Percentiles rank a stretch among this genome's conserved stretches.
These are phyloP conservation scores for Margaritispora aquatica DNA, from an alignment of 495 filamentous ascomycete species.

Conservation along the genomic window DNA sequence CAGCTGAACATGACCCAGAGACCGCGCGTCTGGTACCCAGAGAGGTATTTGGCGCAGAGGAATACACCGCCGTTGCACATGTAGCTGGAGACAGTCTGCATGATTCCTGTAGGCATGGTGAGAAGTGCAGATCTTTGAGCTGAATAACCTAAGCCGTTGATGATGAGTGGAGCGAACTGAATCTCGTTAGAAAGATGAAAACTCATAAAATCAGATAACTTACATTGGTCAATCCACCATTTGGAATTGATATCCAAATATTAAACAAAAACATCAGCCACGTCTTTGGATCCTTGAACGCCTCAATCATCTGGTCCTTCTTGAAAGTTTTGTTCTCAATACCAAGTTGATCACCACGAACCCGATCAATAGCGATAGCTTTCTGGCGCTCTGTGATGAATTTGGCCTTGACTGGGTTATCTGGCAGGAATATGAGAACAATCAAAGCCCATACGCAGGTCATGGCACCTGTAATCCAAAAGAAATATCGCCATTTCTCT, in stretches of 20 bases:
- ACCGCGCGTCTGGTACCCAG: constrained; percentile 16
- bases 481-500: constrained; percentile 39
- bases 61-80: constrained; percentile 24
- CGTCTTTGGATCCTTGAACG: constrained; percentile 47
- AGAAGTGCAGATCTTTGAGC: constrained; percentile 25
- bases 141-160: constrained; percentile 19
- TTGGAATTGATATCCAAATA: constrained; percentile 1
- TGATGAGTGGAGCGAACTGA: constrained; percentile 17
- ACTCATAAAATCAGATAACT: too few relatives aligned
- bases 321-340: constrained; percentile 62
- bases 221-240: constrained; percentile 5
- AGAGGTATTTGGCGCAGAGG: constrained; percentile 17
- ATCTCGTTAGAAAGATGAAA: background rate
- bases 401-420: constrained; percentile 54
- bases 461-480: constrained; percentile 47
- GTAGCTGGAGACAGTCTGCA: constrained; percentile 32
- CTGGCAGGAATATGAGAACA: constrained; percentile 53
- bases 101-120: constrained; percentile 32
- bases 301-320: constrained; percentile 50
- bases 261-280: constrained; percentile 32
- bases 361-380: constrained; percentile 49
- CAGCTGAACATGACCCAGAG: constrained; percentile 26
- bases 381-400: constrained; percentile 50
- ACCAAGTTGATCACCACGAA: constrained; percentile 55
- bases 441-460: constrained; percentile 49